Base-by-base conservation (phyloP, 805 yeast genomes). In the Wickerhamomyces bisporus region DNA sequence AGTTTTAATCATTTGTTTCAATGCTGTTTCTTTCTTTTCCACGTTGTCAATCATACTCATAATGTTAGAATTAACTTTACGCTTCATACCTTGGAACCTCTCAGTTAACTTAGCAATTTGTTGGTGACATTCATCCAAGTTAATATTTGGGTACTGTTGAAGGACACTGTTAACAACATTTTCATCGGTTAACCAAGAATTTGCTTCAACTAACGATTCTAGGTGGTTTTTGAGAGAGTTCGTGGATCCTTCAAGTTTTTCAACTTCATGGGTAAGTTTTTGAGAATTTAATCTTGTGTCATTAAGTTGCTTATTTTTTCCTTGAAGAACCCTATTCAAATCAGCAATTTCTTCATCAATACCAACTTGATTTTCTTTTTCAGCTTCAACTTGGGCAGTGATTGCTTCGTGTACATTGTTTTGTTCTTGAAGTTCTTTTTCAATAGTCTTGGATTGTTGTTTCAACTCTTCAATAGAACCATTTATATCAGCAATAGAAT, bases 11-110 rank as follows among this genome's bases (percentile, higher is more conserved):
- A 86, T 88, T 8, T 75, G 71, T 48, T 76, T 81, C 52, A 91
- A 68, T 4, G 89, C 70, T 8, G 70, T 58, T 54, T 88, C 97
- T 55, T 87, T 86, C 69, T 83, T 87, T 57, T 88, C 96, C 20
- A 86, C 94, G 48, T 79, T 86, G 52, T 88, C 96, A 45, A 87
- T 86, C 84, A 84, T 85, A 51, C 80, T 80, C 95, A 85, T 85
- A 44, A 87, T 86, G 53, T 88, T 84, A 3, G 82, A 71, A 50
- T 88, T 87, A 14, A 89, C 95, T 46, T 81, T 86, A 39, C 87
- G 72, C 61, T 75, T 82, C 84, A 91, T 77, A 5, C 75, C 75
- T 38, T 76, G 71, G 52, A 79, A 77, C 44, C 78, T 71, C 24
- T 73, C 82, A 15, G 71, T 65, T 46, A 86, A 70, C 33, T 73